Percentiles rank a stretch among this genome's conserved stretches.
phyloP scores from a whole-genome alignment of 139 green algal species.

The Tetratostichococcus sp. region DNA sequence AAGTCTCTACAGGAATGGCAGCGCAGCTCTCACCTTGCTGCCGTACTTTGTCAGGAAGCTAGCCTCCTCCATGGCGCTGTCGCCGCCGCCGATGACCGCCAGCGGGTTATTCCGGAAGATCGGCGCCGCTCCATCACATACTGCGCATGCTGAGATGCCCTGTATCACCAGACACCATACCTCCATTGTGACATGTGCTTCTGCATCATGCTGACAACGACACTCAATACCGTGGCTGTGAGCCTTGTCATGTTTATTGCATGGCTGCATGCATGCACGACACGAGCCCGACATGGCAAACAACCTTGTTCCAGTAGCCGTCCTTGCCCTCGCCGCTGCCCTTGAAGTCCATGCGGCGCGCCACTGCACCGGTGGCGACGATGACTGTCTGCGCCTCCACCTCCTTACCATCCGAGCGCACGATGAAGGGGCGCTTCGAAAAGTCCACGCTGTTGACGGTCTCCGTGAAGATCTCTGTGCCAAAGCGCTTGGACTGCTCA shows the following conservation, averaged over 20 bases:
- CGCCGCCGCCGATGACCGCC: conserved; percentile 94
- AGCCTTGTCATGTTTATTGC: too few species aligned
- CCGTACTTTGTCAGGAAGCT: conserved; percentile 98
- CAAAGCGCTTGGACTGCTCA: conserved; percentile 62
- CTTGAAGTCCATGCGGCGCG: conserved; percentile 76
- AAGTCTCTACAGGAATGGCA: too few species aligned
- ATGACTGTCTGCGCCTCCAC: conserved; percentile 84
- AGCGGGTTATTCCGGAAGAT: conserved; percentile 70
- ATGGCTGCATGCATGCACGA: too few species aligned
- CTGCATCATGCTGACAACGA: too few species aligned
- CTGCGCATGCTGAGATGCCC: conserved; percentile 93
- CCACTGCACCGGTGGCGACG: conserved; percentile 91
- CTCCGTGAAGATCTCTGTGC: conserved; percentile 68
- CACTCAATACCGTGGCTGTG: too few species aligned
- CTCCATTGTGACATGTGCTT: too few species aligned
- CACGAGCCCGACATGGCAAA: too few species aligned
- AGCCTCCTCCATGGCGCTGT: conserved; percentile 93
- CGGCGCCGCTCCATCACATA: conserved; percentile 91
- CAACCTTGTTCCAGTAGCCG: conserved; percentile 86
- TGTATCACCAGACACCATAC: too few species aligned
- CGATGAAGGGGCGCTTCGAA: conserved; percentile 52
- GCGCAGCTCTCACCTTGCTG: conserved; percentile 43
- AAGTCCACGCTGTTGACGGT: conserved; percentile 82
- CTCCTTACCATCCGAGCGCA: conserved; percentile 35
- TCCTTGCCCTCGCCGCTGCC: conserved; percentile 59